Conservation (phyloP, 164 flowering plant genomes). For the Santalum album region DNA sequence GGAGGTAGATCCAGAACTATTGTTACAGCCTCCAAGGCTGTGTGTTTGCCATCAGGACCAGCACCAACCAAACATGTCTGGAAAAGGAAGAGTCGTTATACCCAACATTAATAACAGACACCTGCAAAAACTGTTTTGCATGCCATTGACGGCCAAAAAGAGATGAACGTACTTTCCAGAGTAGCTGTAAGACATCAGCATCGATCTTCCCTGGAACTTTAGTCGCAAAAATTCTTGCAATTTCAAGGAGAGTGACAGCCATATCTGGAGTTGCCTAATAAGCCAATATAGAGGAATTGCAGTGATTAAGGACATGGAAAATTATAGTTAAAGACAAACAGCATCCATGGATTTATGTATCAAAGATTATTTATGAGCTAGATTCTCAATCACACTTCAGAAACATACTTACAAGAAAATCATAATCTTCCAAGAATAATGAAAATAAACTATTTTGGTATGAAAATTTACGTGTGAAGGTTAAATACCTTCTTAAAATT, state of each 20-base stretch:
- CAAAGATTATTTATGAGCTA: too few species aligned
- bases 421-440: too few species aligned
- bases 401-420: too few species aligned
- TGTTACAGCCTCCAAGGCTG: constrained; percentile 97
- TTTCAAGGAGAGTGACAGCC: constrained; percentile 98
- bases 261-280: constrained; percentile 94
- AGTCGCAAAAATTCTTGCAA: constrained; percentile 94
- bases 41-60: constrained; percentile 97
- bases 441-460: too few species aligned
- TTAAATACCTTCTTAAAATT: too few species aligned
- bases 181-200: constrained; percentile 92
- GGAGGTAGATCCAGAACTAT: constrained; percentile 98
- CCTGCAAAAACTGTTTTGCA: too few species aligned
- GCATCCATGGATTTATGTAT: background rate
- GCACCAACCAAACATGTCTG: constrained; percentile 99
- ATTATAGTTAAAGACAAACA: background rate
- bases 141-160: background rate
- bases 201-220: constrained; percentile 99
- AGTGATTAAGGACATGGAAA: background rate
- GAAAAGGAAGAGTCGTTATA: constrained; percentile 7
- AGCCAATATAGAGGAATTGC: constrained; percentile 7
- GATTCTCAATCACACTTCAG: too few species aligned
- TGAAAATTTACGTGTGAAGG: too few species aligned
- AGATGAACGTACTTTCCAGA: constrained; percentile 76
- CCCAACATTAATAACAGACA: background rate